phyloP scores from a whole-genome alignment of 805 yeast genomes.

The Metschnikowia anglica region DNA sequence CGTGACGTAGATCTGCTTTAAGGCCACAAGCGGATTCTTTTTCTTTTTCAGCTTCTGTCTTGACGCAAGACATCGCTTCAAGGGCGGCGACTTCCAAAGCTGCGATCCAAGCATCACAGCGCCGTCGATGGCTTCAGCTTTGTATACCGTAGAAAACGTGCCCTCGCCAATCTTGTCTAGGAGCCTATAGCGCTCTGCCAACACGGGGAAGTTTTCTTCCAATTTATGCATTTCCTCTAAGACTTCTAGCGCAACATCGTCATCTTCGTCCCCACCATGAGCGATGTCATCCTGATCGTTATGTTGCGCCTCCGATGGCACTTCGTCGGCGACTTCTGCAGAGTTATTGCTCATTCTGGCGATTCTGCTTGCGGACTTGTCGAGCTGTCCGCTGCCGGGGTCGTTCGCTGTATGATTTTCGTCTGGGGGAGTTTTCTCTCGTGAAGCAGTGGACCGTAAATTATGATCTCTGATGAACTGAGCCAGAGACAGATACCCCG shows the following conservation, averaged over 20 bases:
- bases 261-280: slow-evolving; percentile 29
- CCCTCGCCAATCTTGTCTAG: slow-evolving; percentile 67
- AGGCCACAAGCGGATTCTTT: slow-evolving; percentile 65
- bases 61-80: slow-evolving; percentile 24
- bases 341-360: background rate
- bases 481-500: slow-evolving; percentile 1
- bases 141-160: slow-evolving; percentile 61
- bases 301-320: background rate
- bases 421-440: slow-evolving; percentile 7
- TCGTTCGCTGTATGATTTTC: background rate
- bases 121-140: slow-evolving; percentile 54
- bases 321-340: background rate
- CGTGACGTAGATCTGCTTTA: slow-evolving; percentile 91
- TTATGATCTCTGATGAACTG: slow-evolving; percentile 20
- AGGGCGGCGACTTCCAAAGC: slow-evolving; percentile 47
- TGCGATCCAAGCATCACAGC: slow-evolving; percentile 38
- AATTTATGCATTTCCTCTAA: slow-evolving; percentile 57
- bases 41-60: slow-evolving; percentile 23
- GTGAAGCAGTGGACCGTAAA: slow-evolving; percentile 13
- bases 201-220: slow-evolving; percentile 52
- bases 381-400: slow-evolving; percentile 3
- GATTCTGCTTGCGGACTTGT: slow-evolving; percentile 6
- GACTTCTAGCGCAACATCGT: slow-evolving; percentile 52
- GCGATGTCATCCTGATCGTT: background rate
- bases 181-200: slow-evolving; percentile 48